Evolutionary conservation across 2,329 filamentous ascomycete genomes (phyloP).

Genomic region (Triangularia verruculosa): DNA sequence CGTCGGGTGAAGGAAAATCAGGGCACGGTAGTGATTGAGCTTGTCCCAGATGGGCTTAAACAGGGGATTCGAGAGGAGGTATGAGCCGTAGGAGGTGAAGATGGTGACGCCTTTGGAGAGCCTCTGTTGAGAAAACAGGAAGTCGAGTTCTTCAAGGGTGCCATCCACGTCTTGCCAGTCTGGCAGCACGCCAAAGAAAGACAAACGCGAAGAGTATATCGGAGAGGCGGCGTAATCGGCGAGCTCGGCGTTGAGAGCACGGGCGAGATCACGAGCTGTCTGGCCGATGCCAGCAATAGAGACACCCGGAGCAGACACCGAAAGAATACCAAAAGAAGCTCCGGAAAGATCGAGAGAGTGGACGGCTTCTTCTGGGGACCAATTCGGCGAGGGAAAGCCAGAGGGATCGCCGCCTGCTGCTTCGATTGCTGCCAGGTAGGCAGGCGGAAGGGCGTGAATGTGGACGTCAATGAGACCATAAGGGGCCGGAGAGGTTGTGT

Average conservation of each 20-base stretch:
- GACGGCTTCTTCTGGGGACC: neutral
- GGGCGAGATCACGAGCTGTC: neutral
- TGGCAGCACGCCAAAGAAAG: neutral
- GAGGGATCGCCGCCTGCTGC: neutral
- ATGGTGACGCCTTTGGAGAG: neutral
- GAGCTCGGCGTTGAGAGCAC: neutral
- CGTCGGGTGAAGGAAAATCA: neutral
- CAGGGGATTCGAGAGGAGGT: neutral
- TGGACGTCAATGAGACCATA: neutral
- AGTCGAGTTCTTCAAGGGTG: neutral
- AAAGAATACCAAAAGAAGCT: neutral
- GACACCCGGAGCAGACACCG: neutral
- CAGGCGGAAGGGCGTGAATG: neutral
- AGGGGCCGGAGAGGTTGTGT: neutral
- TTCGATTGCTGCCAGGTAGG: neutral
- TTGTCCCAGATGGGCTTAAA: neutral
- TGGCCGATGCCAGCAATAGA: neutral
- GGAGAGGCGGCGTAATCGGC: neutral
- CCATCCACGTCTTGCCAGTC: neutral
- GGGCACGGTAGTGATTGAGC: neutral
- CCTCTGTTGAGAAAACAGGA: neutral
- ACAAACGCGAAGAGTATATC: neutral
- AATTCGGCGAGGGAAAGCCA: neutral
- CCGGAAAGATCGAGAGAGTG: neutral
- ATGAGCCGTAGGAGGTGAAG: neutral